These are phyloP conservation scores for Amaranthus tricolor DNA, from an alignment of 179 eudicot genomes.

Conservation along the genomic window DNA sequence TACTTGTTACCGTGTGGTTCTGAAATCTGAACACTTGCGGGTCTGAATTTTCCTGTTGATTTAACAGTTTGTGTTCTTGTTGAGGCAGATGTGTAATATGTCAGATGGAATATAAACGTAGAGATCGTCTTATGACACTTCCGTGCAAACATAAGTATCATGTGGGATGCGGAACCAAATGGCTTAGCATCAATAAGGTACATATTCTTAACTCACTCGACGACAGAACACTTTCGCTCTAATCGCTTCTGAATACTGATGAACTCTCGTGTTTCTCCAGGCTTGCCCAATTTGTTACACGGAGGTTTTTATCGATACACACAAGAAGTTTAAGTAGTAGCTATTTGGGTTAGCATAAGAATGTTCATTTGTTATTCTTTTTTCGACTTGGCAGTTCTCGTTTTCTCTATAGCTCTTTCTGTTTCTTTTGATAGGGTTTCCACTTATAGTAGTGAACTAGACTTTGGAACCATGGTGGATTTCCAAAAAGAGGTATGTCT, in stretches of 20 bases:
- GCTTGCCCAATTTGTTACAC: slow-evolving; percentile 89
- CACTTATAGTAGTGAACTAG: slow-evolving; percentile 15
- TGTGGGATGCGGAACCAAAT: slow-evolving; percentile 70
- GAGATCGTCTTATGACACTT: slow-evolving; percentile 63
- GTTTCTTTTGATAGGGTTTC: slow-evolving; percentile 2
- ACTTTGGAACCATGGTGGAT: slow-evolving; percentile 9
- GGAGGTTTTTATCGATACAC: slow-evolving; percentile 46
- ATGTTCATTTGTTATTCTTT: slow-evolving; percentile 28
- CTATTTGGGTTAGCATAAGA: slow-evolving; percentile 31
- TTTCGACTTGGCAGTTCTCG: slow-evolving; percentile 10
- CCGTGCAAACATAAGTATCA: slow-evolving; percentile 95
- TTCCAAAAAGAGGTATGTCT: slow-evolving; percentile 2
- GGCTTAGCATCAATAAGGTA: slow-evolving; percentile 97
- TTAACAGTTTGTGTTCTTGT: background rate
- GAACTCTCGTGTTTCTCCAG: slow-evolving; percentile 21
- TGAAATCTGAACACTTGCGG: no score
- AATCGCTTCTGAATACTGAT: background rate
- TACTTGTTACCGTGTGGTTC: no score
- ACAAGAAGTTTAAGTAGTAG: slow-evolving; percentile 24
- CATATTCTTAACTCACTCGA: background rate
- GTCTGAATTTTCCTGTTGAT: background rate
- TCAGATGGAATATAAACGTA: slow-evolving; percentile 91
- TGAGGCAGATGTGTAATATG: slow-evolving; percentile 84
- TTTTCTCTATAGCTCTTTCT: background rate
- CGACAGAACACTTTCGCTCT: no score